Base-by-base conservation (phyloP, 202 grass and related monocot genomes). In the Setaria italica region DNA sequence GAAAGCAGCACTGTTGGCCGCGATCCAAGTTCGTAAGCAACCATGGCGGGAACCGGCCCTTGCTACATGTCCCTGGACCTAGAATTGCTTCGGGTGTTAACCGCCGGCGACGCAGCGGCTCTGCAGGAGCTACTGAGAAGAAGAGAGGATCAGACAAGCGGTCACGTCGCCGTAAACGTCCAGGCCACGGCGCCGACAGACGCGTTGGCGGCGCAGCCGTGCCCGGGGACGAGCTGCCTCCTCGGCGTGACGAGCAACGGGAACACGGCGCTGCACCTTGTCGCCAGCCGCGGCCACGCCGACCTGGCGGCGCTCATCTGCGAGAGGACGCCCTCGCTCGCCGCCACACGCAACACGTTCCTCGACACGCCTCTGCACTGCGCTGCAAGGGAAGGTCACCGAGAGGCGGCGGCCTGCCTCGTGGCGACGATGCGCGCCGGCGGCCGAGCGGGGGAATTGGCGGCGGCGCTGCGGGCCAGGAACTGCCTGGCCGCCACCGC, bases 211-310 rank as follows among this genome's bases (percentile, higher is more conserved):
- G 53, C 30, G 43, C 14, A 41, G 63, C 17, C 42, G 15, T 21
- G 7, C 3, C 1, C 14, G 13, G 33, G 58, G 13, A 4, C 81
- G 20, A 7, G 30, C 48, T 30, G 34, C 34, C 59, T 75, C 9
- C 81, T 84, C 13, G 81, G 81, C 49, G 73, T 49, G 48, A 67
- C 83, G 16, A 55, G 8, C 33, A 65, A 47, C 33, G 88, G 82
- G 3, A 91, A 82, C 65, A 87, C 85, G 3, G 60, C 84, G 62
- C 82, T 93, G 80, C 91, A 88, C 41, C 20, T 93, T 1, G 74
- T 68, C 4, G 49, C 80, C 7, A 77, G 46, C 66, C 67, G 63
- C 16, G 80, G 45, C 7, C 81, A 90, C 53, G 5, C 13, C 46
- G 51, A 80, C 11, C 62, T 90, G 7, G 74, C 60, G 8, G 4